Base-by-base conservation (phyloP, 495 filamentous ascomycete genomes). In the Aspergillus sclerotioniger region DNA sequence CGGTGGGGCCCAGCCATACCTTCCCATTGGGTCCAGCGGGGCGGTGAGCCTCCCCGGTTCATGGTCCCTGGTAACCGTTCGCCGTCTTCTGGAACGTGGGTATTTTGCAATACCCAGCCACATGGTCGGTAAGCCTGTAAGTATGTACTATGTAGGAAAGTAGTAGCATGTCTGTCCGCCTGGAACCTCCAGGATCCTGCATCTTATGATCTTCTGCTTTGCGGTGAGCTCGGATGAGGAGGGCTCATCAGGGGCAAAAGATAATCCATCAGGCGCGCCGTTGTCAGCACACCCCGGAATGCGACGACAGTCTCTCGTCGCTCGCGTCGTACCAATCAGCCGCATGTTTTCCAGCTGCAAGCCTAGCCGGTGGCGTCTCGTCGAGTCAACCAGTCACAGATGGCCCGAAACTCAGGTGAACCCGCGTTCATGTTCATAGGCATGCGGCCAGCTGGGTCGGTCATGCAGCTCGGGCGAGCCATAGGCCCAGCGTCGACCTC, bases 11-110 rank as follows among this genome's bases (percentile, higher is more conserved):
- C 37, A 41, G 37, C 12, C 12, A 6, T 13, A 3, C 10, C 13
- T 5, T 37, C 32, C 33, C 29, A 61, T 61, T 61, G 59, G 59
- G 3, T 39, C 1, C 19, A 51, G 4, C 16, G 19, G 32, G 59
- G 59, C 53, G 59, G 59, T 57, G 59, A 56, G 47, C 48, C 45
- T 56, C 48, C 54, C 53, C 59, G 31, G 59, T 35, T 55, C 54
- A 45, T 21, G 32, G 45, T 61, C 49, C 54, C 48, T 51, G 16
- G 13, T 60, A 44, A 43, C 19, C 6, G 45, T 39, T 17, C 15
- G 37, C 19, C n/a, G 39, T 45, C 16, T 32, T 25, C 10, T 13
- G 31, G 47, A 21, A 50, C 15, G 8, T 6, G 5, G 20, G 21
- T 28, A 16, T 28, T 28, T 50, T 41, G 37, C 37, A 41, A 41